phyloP scores from a whole-genome alignment of 768 basidiomycete species.

The Tylopilus plumbeoviolaceoides region DNA sequence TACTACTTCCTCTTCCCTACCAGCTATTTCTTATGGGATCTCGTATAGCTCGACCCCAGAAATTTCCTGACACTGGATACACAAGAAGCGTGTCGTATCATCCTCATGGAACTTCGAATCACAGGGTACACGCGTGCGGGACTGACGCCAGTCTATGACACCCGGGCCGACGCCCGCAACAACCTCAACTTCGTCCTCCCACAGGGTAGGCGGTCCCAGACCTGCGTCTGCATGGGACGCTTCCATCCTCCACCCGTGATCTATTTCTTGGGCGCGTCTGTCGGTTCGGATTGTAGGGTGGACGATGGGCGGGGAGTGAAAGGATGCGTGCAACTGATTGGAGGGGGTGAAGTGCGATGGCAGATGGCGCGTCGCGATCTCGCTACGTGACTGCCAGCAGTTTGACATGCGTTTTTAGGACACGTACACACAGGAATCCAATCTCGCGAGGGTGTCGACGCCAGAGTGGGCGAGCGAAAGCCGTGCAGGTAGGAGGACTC shows the following conservation, averaged over 20 bases:
- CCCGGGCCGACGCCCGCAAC: not conserved
- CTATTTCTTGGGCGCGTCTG: constrained; percentile 43
- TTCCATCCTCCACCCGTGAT: constrained; percentile 45
- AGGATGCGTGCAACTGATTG: constrained; percentile 47
- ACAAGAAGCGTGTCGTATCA: constrained; percentile 47
- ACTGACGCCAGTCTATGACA: constrained; percentile 18
- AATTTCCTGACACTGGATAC: constrained; percentile 31
- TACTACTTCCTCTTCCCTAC: not conserved
- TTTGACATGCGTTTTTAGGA: constrained; percentile 6
- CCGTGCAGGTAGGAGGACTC: constrained; percentile 49
- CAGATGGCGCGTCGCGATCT: constrained; percentile 35
- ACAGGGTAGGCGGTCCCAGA: not conserved
- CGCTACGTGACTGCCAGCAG: not conserved
- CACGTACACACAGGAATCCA: constrained; percentile 30
- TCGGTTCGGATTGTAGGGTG: constrained; percentile 34
- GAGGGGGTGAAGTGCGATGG: constrained; percentile 51
- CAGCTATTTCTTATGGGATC: not conserved
- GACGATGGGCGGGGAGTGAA: constrained; percentile 33
- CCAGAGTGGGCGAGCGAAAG: constrained; percentile 53
- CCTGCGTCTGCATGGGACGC: constrained; percentile 18
- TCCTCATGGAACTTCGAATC: constrained; percentile 46
- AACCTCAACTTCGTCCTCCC: constrained; percentile 19
- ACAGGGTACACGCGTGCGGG: constrained; percentile 32
- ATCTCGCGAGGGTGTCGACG: constrained; percentile 25
- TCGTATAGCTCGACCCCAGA: constrained; percentile 19